phyloP scores from a whole-genome alignment of 257 asterid species.

The Lithospermum erythrorhizon region DNA sequence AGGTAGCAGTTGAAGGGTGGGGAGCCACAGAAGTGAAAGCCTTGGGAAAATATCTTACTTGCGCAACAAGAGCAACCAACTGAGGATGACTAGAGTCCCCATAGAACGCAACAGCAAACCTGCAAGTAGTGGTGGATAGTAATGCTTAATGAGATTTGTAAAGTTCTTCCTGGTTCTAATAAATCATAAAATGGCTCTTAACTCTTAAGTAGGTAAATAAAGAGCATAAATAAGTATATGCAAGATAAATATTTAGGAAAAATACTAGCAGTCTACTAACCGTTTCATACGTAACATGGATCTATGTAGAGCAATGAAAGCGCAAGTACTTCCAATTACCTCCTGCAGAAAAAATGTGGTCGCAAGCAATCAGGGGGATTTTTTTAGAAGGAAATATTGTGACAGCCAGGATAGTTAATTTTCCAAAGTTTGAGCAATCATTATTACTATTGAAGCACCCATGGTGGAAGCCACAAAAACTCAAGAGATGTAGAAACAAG shows the following conservation, averaged over 20 bases:
- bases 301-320: conserved; percentile 73
- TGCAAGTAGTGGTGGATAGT: conserved; percentile 20
- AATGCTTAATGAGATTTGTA: too few relatives aligned
- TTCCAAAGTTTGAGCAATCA: not conserved
- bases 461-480: not conserved
- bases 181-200: not conserved
- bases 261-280: conserved; percentile 28
- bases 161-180: too few relatives aligned
- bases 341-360: conserved; percentile 48
- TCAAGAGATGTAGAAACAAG: not conserved
- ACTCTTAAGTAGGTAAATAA: not conserved
- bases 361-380: not conserved
- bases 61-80: conserved; percentile 92
- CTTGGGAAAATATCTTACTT: conserved; percentile 37
- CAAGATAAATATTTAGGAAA: conserved; percentile 9
- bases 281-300: conserved; percentile 79
- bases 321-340: conserved; percentile 70
- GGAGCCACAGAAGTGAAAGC: not conserved
- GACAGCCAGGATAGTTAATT: too few relatives aligned
- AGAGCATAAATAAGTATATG: not conserved
- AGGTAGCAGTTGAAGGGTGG: not conserved
- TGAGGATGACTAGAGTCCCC: conserved; percentile 72
- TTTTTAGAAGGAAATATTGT: not conserved
- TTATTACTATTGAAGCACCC: not conserved
- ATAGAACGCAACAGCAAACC: conserved; percentile 81